Evolutionary conservation across 768 basidiomycete species (phyloP), one percentile per base, ranked within the genome.

Genomic region (Inosperma sp.): DNA sequence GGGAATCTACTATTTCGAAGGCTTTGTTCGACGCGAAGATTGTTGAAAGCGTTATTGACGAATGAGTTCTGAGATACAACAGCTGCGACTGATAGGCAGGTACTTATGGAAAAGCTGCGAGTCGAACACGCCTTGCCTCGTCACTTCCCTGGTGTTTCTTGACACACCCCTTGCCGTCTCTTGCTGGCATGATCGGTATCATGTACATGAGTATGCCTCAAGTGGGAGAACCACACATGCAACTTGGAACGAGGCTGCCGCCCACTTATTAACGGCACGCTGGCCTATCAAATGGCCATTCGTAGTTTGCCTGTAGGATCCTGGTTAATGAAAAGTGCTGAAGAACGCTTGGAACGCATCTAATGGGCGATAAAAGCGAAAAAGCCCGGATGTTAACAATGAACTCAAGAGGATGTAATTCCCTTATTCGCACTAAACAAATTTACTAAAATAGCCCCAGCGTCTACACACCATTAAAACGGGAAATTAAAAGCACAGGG

Each of bases 21-120:
- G 17, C 41, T 44, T 36, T 16, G 63, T 60, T 52, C 65, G 60
- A 57, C 66, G 69, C 62, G 66, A 46, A 62, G 65, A 58, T 58
- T 68, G 40, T 56, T 62, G 58, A 68, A 52, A 54, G 66, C 60
- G 69, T 71, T 66, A 62, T 68, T 66, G 54, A 73, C 59, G 50
- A 69, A 65, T 53, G 70, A 65, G 53, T 62, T 62, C 57, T 68
- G 69, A 65, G 68, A 66, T 65, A 72, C 69, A 62, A 53, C 21
- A 53, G 31, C 49, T 44, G n/a, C n/a, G 47, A 57, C 41, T 51
- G 58, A 63, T 63, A 58, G 65, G 59, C 52, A 59, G 63, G 58
- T 72, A 69, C 68, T 72, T 70, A 71, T 71, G 63, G 47, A 40
- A 59, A 60, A 54, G 58, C 68, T 68, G 74, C 66, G 68, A 67